These are phyloP conservation scores for Acacia acuminata DNA, from an alignment of 306 rosid species.

Conservation along the genomic window DNA sequence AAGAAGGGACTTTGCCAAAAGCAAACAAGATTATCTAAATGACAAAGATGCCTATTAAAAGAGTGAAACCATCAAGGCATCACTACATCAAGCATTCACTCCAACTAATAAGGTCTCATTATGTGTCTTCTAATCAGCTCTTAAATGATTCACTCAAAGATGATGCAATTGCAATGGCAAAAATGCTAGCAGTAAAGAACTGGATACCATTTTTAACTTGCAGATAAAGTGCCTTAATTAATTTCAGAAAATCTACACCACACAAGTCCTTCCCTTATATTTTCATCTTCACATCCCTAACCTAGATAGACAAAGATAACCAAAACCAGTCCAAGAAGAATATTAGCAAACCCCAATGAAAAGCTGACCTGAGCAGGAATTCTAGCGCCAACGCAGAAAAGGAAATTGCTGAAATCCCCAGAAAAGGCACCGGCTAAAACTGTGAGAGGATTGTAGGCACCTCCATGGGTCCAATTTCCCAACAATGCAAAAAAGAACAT, in stretches of 20 bases:
- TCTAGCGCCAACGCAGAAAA: constrained; percentile 67
- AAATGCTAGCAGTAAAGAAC: background rate
- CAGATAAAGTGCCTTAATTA: background rate
- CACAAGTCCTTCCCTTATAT: background rate
- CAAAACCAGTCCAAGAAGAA: background rate
- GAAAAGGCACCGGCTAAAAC: constrained; percentile 66
- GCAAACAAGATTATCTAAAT: background rate
- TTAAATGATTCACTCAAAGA: background rate
- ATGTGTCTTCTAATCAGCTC: background rate
- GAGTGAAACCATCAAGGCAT: background rate
- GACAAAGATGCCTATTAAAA: background rate
- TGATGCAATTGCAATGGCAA: background rate
- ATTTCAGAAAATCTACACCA: background rate
- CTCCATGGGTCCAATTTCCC: constrained; percentile 57
- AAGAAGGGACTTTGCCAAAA: background rate
- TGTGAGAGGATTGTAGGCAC: constrained; percentile 81
- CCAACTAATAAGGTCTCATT: background rate
- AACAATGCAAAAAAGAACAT: constrained; percentile 81
- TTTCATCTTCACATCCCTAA: background rate
- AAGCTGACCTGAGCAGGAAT: constrained; percentile 25
- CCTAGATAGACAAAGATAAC: background rate
- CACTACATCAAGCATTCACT: background rate
- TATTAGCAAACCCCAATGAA: background rate
- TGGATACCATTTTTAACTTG: background rate
- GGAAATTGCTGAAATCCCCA: constrained; percentile 53